A percentile compares a stretch with the other conserved stretches of the same genome.
These are phyloP conservation scores for Stygiomarasmius scandens DNA, from an alignment of 1,284 basidiomycete species.

Conservation along the genomic window DNA sequence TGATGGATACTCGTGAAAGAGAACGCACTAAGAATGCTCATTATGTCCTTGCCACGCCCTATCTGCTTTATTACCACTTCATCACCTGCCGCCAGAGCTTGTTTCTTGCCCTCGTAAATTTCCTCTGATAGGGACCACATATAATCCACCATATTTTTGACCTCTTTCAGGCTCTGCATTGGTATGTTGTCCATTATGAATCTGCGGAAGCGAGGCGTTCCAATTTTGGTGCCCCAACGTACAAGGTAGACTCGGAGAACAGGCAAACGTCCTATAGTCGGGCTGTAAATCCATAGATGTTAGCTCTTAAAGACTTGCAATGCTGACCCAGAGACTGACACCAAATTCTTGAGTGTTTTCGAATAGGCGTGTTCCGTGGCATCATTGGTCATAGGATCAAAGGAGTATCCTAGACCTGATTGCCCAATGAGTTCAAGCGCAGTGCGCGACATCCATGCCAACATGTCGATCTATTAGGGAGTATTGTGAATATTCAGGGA, in stretches of 20 bases:
- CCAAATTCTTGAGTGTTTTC: constrained; percentile 11
- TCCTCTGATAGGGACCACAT: constrained; percentile 1
- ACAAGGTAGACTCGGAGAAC: neutral
- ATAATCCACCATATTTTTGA: constrained; percentile 1
- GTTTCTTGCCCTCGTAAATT: constrained; percentile 1
- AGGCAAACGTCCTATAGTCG: neutral
- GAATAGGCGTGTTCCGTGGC: constrained; percentile 11
- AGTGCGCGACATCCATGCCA: constrained; percentile 19
- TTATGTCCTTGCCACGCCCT: neutral
- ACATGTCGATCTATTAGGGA: constrained; percentile 16
- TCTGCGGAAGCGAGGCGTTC: neutral
- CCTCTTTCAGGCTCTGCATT: neutral
- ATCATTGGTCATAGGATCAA: constrained; percentile 12
- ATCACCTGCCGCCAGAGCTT: neutral
- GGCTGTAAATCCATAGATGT: no score
- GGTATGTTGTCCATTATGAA: neutral
- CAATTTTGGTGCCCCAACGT: neutral
- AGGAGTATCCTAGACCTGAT: constrained; percentile 20
- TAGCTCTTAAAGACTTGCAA: no score
- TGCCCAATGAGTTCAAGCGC: constrained; percentile 23
- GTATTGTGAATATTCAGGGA: neutral
- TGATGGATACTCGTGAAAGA: neutral
- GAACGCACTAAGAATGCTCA: neutral
- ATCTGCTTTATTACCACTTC: neutral
- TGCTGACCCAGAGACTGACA: no score